These are phyloP conservation scores for Aechmea fasciata DNA, from an alignment of 176 grass and related monocot species.

Conservation along the genomic window DNA sequence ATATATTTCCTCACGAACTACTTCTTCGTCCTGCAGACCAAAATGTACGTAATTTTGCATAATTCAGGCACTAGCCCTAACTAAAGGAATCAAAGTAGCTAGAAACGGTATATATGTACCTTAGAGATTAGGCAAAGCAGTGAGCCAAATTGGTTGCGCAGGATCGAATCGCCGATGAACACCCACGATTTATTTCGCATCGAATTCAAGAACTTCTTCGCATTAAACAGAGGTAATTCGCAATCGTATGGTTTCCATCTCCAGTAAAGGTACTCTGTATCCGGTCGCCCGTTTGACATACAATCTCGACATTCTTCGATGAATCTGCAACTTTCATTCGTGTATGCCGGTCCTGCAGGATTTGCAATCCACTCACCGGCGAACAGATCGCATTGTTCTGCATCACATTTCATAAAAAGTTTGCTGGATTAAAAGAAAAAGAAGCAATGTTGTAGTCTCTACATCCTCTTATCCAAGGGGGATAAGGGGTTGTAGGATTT, in stretches of 20 bases:
- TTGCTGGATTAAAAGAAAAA: background rate
- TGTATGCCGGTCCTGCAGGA: constrained; percentile 50
- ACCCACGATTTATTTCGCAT: constrained; percentile 70
- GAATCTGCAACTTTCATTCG: constrained; percentile 70
- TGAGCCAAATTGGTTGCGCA: constrained; percentile 80
- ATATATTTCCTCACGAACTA: constrained; percentile 46
- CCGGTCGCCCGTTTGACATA: constrained; percentile 73
- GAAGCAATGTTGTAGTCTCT: background rate
- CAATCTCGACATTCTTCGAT: constrained; percentile 81
- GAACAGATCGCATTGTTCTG: constrained; percentile 67
- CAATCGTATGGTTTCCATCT: constrained; percentile 83
- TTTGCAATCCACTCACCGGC: constrained; percentile 59
- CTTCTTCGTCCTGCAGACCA: constrained; percentile 53
- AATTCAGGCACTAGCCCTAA: no score
- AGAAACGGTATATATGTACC: no score
- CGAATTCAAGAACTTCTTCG: constrained; percentile 48
- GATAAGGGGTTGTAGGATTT: no score
- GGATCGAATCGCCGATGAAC: constrained; percentile 80
- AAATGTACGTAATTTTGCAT: background rate
- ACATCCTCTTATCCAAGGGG: no score
- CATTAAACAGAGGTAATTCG: constrained; percentile 43
- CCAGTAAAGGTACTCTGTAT: constrained; percentile 68
- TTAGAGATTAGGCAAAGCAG: constrained; percentile 84
- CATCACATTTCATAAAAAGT: background rate
- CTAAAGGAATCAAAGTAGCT: background rate